These are phyloP conservation scores for Prunella vulgaris DNA, from an alignment of 257 asterid species.

Conservation along the genomic window DNA sequence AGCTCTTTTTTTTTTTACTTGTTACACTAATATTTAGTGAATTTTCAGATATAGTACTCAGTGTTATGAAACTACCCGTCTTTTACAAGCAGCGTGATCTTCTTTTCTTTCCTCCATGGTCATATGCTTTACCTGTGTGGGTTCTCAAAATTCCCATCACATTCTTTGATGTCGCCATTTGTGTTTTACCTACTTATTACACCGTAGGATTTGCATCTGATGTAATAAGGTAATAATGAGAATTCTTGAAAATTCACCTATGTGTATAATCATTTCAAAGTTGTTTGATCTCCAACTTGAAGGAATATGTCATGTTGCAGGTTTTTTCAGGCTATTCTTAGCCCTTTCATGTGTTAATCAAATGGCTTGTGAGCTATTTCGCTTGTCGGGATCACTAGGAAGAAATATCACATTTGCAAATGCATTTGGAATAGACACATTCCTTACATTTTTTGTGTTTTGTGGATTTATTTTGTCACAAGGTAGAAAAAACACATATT, in stretches of 20 bases:
- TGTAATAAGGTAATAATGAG: conserved; percentile 28
- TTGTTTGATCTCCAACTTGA: background rate
- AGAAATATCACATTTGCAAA: conserved; percentile 55
- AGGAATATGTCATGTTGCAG: conserved; percentile 25
- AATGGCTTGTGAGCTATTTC: conserved; percentile 49
- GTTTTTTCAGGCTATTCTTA: conserved; percentile 40
- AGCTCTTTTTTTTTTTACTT: conserved; percentile 51
- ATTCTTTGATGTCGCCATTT: conserved; percentile 40
- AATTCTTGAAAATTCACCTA: too few species aligned
- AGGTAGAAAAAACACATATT: conserved; percentile 27
- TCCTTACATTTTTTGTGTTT: conserved; percentile 36
- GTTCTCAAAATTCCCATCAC: conserved; percentile 53
- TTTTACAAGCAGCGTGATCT: conserved; percentile 71
- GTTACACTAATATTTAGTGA: conserved; percentile 52
- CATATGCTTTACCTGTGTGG: conserved; percentile 65
- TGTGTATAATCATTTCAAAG: background rate
- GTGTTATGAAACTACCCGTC: conserved; percentile 59
- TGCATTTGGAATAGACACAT: conserved; percentile 42
- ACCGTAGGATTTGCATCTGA: conserved; percentile 50
- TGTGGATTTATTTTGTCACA: conserved; percentile 61
- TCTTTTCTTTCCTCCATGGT: conserved; percentile 64
- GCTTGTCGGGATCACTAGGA: conserved; percentile 48
- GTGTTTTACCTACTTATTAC: conserved; percentile 43
- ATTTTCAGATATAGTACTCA: conserved; percentile 55
- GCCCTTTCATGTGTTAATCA: conserved; percentile 44